Evolutionary conservation across 768 basidiomycete genomes (phyloP).

Genomic region (Podaxis mareebaensis): DNA sequence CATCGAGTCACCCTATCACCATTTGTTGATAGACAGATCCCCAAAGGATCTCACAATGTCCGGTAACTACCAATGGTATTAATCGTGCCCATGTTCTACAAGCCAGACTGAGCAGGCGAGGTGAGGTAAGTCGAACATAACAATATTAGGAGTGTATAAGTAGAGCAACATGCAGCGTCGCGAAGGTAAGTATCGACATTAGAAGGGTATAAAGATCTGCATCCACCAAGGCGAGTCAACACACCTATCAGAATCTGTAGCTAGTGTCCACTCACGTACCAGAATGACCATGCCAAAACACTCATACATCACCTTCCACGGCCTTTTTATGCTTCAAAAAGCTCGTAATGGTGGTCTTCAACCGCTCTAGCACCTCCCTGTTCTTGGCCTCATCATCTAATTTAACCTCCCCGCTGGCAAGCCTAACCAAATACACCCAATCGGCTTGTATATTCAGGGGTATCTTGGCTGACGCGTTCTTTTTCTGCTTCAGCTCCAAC

Average conservation of each 20-base stretch:
- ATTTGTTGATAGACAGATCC: too few relatives aligned
- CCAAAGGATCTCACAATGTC: too few relatives aligned
- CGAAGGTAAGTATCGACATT: neutral
- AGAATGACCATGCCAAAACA: neutral
- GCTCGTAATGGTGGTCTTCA: slow-evolving; percentile 39
- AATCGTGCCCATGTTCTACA: neutral
- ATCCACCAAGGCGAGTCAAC: neutral
- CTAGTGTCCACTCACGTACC: neutral
- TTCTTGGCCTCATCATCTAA: slow-evolving; percentile 54
- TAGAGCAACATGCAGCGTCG: neutral
- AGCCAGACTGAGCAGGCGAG: neutral
- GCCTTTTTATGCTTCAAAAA: slow-evolving; percentile 11
- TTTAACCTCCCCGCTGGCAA: slow-evolving; percentile 53
- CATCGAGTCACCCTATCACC: too few relatives aligned
- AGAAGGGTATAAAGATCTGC: neutral
- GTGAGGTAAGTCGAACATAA: neutral
- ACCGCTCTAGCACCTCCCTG: slow-evolving; percentile 50
- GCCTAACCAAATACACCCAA: slow-evolving; percentile 74
- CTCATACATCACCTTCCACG: neutral
- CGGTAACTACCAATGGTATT: neutral
- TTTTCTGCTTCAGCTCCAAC: slow-evolving; percentile 62
- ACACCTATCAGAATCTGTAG: neutral
- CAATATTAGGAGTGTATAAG: neutral
- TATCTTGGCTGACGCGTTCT: slow-evolving; percentile 54
- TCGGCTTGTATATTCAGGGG: slow-evolving; percentile 88